Conservation (phyloP, 1,139 yeast genomes). For the Yamadazyma diospyri region DNA sequence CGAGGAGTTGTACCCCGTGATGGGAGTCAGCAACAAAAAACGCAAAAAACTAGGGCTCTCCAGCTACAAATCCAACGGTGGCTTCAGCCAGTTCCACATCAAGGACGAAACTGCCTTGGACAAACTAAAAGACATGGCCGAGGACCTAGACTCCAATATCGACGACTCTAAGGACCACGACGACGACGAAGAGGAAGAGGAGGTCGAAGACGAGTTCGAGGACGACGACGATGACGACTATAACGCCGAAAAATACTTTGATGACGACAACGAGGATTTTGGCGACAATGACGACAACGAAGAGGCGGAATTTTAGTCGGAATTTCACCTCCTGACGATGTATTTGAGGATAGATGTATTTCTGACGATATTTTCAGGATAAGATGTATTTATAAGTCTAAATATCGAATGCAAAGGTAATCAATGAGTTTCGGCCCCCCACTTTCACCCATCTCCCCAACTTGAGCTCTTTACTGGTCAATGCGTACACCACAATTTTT, state of each 20-base stretch:
- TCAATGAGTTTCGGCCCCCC: constrained; percentile 44
- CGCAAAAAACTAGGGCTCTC: constrained; percentile 52
- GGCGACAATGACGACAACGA: constrained; percentile 83
- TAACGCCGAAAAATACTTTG: constrained; percentile 52
- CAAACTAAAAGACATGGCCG: constrained; percentile 58
- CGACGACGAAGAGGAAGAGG: constrained; percentile 39
- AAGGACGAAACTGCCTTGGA: constrained; percentile 38
- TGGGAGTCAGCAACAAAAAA: constrained; percentile 62
- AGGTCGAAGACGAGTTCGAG: constrained; percentile 40
- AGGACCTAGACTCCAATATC: constrained; percentile 45
- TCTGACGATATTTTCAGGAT: no score
- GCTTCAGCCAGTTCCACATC: constrained; percentile 25
- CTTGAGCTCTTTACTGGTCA: constrained; percentile 80
- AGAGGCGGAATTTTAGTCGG: constrained; percentile 58
- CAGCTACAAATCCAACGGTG: constrained; percentile 45
- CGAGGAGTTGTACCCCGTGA: constrained; percentile 67
- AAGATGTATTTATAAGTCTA: constrained; percentile 1
- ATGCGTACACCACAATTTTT: constrained; percentile 56
- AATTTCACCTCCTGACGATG: no score
- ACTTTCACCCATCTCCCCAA: constrained; percentile 73
- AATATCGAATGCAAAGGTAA: constrained; percentile 30
- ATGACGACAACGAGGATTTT: constrained; percentile 75
- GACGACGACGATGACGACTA: constrained; percentile 65
- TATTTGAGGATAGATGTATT: no score
- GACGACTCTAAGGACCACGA: constrained; percentile 40